These are phyloP conservation scores for Polygonum maritimum DNA, from an alignment of 148 eudicot species.

Conservation along the genomic window DNA sequence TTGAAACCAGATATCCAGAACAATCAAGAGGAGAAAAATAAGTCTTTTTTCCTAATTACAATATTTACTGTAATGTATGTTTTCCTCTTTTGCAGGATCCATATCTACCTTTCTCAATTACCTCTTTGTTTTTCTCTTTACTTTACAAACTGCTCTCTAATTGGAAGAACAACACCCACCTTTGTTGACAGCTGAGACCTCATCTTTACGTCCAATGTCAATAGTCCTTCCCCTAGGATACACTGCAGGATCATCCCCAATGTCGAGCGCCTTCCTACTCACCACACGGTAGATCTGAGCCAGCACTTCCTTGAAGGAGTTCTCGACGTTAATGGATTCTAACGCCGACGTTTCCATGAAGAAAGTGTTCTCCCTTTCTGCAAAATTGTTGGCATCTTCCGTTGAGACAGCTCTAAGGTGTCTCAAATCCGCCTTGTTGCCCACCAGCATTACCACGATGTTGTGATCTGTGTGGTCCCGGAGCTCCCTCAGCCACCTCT, in stretches of 20 bases:
- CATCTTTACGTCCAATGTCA: conserved; percentile 54
- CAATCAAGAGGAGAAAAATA: not conserved
- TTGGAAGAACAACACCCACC: conserved; percentile 71
- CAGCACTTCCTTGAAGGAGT: conserved; percentile 72
- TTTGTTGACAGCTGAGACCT: conserved; percentile 68
- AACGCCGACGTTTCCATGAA: conserved; percentile 93
- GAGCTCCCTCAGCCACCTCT: conserved; percentile 86
- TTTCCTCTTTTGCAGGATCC: not conserved
- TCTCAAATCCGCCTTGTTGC: conserved; percentile 81
- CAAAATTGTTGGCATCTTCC: conserved; percentile 49
- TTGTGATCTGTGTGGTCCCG: conserved; percentile 66
- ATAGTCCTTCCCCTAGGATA: conserved; percentile 76
- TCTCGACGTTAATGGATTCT: conserved; percentile 68
- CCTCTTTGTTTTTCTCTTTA: not conserved
- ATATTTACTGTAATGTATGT: not conserved
- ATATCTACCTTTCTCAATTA: not conserved
- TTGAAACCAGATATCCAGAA: not conserved
- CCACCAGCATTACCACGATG: conserved; percentile 79
- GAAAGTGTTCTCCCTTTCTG: conserved; percentile 45
- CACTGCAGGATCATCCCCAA: conserved; percentile 54
- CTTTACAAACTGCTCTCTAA: conserved; percentile 12
- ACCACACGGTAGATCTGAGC: conserved; percentile 65
- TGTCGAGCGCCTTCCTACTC: conserved; percentile 68
- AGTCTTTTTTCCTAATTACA: not conserved
- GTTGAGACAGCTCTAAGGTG: conserved; percentile 65